Percentiles rank a stretch among this genome's conserved stretches.
Evolutionary conservation across 1,139 yeast genomes (phyloP).

Genomic region (Nakaseomyces uthaithaninus): DNA sequence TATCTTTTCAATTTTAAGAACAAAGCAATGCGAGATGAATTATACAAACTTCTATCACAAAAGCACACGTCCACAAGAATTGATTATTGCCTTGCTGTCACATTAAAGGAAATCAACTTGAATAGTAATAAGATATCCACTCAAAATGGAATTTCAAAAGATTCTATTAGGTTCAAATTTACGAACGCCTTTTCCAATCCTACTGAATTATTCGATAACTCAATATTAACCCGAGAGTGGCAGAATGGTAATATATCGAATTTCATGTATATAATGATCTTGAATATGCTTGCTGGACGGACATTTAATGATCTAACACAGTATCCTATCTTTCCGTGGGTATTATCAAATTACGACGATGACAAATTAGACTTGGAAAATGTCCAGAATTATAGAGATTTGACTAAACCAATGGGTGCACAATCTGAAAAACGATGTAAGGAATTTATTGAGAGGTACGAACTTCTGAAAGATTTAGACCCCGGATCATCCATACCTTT

Average conservation of each 20-base stretch:
- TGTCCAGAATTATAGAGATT: slow-evolving; percentile 58
- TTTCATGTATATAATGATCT: slow-evolving; percentile 66
- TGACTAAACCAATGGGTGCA: slow-evolving; percentile 86
- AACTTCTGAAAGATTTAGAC: slow-evolving; percentile 41
- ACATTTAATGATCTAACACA: slow-evolving; percentile 82
- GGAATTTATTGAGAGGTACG: slow-evolving; percentile 60
- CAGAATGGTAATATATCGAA: slow-evolving; percentile 66
- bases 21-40: slow-evolving; percentile 45
- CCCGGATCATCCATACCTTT: slow-evolving; percentile 52
- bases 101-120: slow-evolving; percentile 13
- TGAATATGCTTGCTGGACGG: slow-evolving; percentile 78
- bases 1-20: slow-evolving; percentile 36
- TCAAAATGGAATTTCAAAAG: slow-evolving; percentile 28
- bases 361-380: slow-evolving; percentile 52
- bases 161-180: slow-evolving; percentile 34
- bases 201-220: slow-evolving; percentile 31
- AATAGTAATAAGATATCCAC: slow-evolving; percentile 22
- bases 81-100: slow-evolving; percentile 38
- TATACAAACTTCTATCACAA: slow-evolving; percentile 42
- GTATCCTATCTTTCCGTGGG: slow-evolving; percentile 89
- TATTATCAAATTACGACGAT: slow-evolving; percentile 69
- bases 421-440: slow-evolving; percentile 52
- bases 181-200: slow-evolving; percentile 37
- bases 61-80: slow-evolving; percentile 37
- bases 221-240: slow-evolving; percentile 63